Percentiles rank a stretch among this genome's conserved stretches.
phyloP scores from a whole-genome alignment of 1,139 yeast species.

The Sugiyamaella grinbergsii region DNA sequence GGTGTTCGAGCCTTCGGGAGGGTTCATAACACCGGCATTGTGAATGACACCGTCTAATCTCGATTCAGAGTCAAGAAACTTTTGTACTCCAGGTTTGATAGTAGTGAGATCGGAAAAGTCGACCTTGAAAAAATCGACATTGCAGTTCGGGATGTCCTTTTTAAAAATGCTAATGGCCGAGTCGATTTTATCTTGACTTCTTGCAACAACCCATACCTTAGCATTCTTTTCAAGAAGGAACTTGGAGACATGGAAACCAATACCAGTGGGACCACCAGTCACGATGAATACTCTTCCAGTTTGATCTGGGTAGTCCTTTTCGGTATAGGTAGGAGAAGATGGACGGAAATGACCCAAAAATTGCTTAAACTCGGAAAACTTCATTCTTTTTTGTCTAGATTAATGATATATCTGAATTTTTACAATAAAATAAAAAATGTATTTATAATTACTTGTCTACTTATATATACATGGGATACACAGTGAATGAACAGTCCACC shows the following conservation, averaged over 20 bases:
- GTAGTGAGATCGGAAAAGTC: constrained; percentile 53
- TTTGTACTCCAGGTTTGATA: constrained; percentile 48
- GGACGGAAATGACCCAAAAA: constrained; percentile 13
- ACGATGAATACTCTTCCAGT: constrained; percentile 47
- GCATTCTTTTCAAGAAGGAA: constrained; percentile 49
- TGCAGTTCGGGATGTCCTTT: constrained; percentile 33
- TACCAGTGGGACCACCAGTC: constrained; percentile 54
- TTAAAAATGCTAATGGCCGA: constrained; percentile 42
- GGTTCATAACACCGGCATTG: constrained; percentile 53
- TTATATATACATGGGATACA: not conserved
- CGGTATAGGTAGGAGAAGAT: constrained; percentile 39
- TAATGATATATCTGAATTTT: no score
- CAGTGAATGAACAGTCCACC: no score
- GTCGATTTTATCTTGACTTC: constrained; percentile 45
- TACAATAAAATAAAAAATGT: no score
- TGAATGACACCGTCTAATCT: constrained; percentile 39
- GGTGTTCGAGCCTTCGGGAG: constrained; percentile 46
- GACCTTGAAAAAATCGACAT: constrained; percentile 34
- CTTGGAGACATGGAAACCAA: constrained; percentile 49
- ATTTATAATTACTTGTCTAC: not conserved
- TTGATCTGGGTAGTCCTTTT: constrained; percentile 51
- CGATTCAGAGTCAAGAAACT: constrained; percentile 37
- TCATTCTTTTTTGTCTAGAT: no score
- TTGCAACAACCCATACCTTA: constrained; percentile 48
- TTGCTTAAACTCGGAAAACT: constrained; percentile 7